Percentiles rank a stretch among this genome's conserved stretches.
phyloP scores from a whole-genome alignment of 805 yeast genomes.

The Saccharomyces paradoxus region DNA sequence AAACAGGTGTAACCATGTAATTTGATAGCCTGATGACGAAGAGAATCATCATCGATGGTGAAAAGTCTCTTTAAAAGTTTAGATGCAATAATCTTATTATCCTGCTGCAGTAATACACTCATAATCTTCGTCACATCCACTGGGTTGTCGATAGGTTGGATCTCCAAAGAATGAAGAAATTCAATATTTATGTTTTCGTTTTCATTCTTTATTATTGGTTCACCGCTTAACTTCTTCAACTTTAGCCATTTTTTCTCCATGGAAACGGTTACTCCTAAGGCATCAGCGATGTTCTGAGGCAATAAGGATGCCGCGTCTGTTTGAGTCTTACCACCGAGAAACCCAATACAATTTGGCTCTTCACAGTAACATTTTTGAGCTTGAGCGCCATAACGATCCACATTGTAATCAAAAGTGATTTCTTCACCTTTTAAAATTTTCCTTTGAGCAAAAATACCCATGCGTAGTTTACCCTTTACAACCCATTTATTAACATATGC shows the following conservation, averaged over 20 bases:
- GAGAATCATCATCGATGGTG: slow-evolving; percentile 38
- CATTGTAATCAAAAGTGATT: slow-evolving; percentile 75
- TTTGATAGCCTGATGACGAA: slow-evolving; percentile 55
- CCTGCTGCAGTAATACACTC: slow-evolving; percentile 71
- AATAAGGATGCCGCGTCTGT: slow-evolving; percentile 80
- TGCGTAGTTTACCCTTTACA: slow-evolving; percentile 77
- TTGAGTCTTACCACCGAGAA: slow-evolving; percentile 94
- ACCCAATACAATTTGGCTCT: slow-evolving; percentile 83
- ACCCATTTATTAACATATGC: slow-evolving; percentile 97
- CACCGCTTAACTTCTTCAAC: slow-evolving; percentile 42
- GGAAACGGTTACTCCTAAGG: slow-evolving; percentile 63
- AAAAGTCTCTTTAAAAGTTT: slow-evolving; percentile 61
- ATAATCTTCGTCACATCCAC: slow-evolving; percentile 69
- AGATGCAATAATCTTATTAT: slow-evolving; percentile 54
- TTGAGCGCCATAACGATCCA: slow-evolving; percentile 90
- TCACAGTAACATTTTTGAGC: slow-evolving; percentile 95
- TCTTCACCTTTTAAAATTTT: slow-evolving; percentile 72
- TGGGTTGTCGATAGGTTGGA: slow-evolving; percentile 39
- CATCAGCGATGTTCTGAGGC: slow-evolving; percentile 78
- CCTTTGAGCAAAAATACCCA: slow-evolving; percentile 91
- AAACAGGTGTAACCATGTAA: slow-evolving; percentile 84
- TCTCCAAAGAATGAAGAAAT: slow-evolving; percentile 52
- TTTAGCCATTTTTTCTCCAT: slow-evolving; percentile 69
- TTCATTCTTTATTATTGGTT: slow-evolving; percentile 39
- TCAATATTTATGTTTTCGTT: slow-evolving; percentile 55